A percentile compares a stretch with the other conserved stretches of the same genome.
Conservation (phyloP, 768 basidiomycete species). For the Amanita molliuscula region DNA sequence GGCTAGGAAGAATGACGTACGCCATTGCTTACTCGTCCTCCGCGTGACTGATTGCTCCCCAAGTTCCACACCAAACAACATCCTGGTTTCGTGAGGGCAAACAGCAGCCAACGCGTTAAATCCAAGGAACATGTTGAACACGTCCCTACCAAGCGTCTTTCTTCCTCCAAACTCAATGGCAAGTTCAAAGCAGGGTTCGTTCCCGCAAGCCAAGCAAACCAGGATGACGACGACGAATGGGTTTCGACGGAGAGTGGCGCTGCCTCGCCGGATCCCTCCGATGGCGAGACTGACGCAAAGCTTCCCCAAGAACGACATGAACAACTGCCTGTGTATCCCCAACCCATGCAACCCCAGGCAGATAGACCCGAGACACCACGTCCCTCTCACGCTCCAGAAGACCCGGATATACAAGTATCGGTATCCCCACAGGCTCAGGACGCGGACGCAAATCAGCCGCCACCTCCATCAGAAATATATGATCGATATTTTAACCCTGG, state of each 20-base stretch:
- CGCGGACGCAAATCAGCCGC: not conserved
- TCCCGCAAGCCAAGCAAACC: constrained; percentile 37
- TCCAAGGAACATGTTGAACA: constrained; percentile 23
- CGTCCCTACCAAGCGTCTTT: constrained; percentile 15
- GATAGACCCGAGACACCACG: not conserved
- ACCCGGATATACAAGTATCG: not conserved
- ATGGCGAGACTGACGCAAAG: constrained; percentile 17
- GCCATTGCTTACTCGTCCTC: constrained; percentile 25
- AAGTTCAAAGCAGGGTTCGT: constrained; percentile 46
- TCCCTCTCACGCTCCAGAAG: not conserved
- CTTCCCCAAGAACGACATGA: not conserved
- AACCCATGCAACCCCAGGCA: not conserved
- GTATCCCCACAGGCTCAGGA: not conserved
- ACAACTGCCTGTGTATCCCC: not conserved
- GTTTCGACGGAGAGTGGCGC: constrained; percentile 71
- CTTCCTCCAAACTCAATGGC: constrained; percentile 12
- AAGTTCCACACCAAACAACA: constrained; percentile 19
- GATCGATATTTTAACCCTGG: constrained; percentile 2
- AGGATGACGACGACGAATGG: constrained; percentile 62
- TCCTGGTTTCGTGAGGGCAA: constrained; percentile 19
- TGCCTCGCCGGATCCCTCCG: constrained; percentile 51
- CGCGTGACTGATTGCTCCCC: constrained; percentile 9
- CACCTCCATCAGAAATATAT: not conserved
- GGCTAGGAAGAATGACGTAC: constrained; percentile 36
- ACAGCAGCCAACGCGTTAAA: constrained; percentile 25